Evolutionary conservation across 2,329 filamentous ascomycete genomes (phyloP), one percentile per base, ranked within the genome.

Genomic region (Penicillium oxalicum): DNA sequence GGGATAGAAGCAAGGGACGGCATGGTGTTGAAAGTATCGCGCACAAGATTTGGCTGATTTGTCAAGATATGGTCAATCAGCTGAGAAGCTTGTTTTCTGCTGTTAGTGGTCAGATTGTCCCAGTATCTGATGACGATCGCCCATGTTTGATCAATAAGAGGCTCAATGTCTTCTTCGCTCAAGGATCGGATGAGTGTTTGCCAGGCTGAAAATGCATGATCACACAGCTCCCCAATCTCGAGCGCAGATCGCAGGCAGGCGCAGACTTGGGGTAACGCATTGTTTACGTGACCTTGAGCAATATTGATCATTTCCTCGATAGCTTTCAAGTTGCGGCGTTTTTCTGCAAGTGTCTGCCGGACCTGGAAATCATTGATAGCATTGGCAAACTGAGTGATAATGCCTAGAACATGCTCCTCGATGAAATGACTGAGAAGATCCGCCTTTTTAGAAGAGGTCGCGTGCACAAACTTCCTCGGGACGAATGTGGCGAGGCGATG

Each of bases 171-270:
- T 25, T 90, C 85, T 48, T 84, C 83, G 8, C 85, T 84, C 41
- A 97, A 77, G 44, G 84, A 80, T 27, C 73, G 79, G 13, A 97
- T 78, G 71, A 98, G 83, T 7, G 83, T 78, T 26, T 82, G 78
- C 93, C 93, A 99, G 42, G 90, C 88, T 4, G 79, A 81, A 60
- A 97, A 91, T 2, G 90, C 88, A 28, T 82, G 76, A 52, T 88
- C 78, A 52, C 88, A 83, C n/a, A 98, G 76, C 40, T 85, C 79
- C 39, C 83, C 77, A 44, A 87, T 81, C 12, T 86, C 78, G 51
- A 97, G 79, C 0, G 90, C 90, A 24, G 89, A 90, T 53, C 95
- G 83, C 9, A 98, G 75, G 63, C 88, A 96, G n/a, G 91, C 90
- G 56, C 76, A 58, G 69, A 89, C 87, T 74, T 96, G 91, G 24